Percentiles rank a stretch among this genome's conserved stretches.
Evolutionary conservation across 2,329 filamentous ascomycete species (phyloP).

Genomic region (Fusarium vanettenii): DNA sequence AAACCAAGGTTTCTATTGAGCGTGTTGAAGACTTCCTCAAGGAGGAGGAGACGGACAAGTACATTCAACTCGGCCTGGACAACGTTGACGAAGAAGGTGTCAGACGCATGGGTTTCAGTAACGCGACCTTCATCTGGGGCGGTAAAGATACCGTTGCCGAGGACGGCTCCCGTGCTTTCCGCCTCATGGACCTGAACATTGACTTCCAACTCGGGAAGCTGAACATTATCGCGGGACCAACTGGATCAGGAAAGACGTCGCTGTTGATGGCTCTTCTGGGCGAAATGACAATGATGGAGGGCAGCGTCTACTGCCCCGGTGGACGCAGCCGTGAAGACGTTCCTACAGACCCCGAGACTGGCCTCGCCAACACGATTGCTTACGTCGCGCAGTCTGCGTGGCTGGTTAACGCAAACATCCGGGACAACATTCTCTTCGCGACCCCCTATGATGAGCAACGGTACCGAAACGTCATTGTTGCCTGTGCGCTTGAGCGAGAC

Average conservation of each 20-base stretch:
- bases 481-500: conserved; percentile 91
- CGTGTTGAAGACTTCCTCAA: conserved; percentile 94
- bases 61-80: conserved; percentile 80
- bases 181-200: conserved; percentile 84
- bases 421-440: conserved; percentile 94
- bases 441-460: conserved; percentile 82
- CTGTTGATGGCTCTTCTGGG: conserved; percentile 95
- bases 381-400: conserved; percentile 98
- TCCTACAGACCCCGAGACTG: conserved; percentile 82
- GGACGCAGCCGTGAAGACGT: conserved; percentile 88
- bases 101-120: conserved; percentile 83
- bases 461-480: conserved; percentile 88
- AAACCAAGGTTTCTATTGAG: conserved; percentile 96
- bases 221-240: conserved; percentile 93
- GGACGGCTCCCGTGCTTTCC: conserved; percentile 80
- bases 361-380: conserved; percentile 89
- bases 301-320: conserved; percentile 86
- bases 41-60: conserved; percentile 97
- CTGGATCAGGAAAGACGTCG: conserved; percentile 95
- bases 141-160: conserved; percentile 69
- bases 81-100: conserved; percentile 76
- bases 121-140: conserved; percentile 92
- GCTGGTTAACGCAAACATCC: conserved; percentile 95
- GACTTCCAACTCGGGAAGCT: conserved; percentile 87
- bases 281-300: conserved; percentile 90